A percentile compares a stretch with the other conserved stretches of the same genome.
These are phyloP conservation scores for Venturiaceae sp. DNA, from an alignment of 2,329 filamentous ascomycete genomes.

Conservation along the genomic window DNA sequence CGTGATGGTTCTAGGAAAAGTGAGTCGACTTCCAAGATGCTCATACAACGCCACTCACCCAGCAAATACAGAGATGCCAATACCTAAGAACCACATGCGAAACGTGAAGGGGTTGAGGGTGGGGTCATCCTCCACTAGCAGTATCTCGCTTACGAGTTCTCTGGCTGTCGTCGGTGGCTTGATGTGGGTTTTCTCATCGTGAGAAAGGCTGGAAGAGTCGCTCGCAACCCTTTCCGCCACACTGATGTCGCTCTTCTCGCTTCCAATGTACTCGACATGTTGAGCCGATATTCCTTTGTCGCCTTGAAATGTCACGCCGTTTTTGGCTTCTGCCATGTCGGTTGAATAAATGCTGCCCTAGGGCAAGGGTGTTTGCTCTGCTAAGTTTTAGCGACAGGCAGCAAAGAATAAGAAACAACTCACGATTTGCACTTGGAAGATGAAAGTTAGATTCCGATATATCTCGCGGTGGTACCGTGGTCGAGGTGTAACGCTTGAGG, in stretches of 20 bases:
- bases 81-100: slow-evolving; percentile 9
- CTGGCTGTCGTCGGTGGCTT: slow-evolving; percentile 3
- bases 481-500: too few species aligned
- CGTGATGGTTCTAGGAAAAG: slow-evolving; percentile 1
- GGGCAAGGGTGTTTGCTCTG: too few species aligned
- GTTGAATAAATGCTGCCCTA: too few species aligned
- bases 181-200: background rate
- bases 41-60: slow-evolving; percentile 15
- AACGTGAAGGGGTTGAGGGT: slow-evolving; percentile 8
- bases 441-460: too few species aligned
- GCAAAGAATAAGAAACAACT: too few species aligned
- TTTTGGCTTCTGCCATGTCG: background rate
- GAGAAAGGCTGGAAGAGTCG: background rate
- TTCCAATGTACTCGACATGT: background rate
- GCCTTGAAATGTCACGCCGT: background rate
- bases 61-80: slow-evolving; percentile 17
- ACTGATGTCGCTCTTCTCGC: background rate
- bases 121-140: slow-evolving; percentile 7
- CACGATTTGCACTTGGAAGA: too few species aligned
- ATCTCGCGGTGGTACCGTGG: too few species aligned
- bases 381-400: too few species aligned
- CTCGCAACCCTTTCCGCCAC: background rate
- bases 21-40: background rate
- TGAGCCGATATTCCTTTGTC: background rate
- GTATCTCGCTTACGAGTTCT: slow-evolving; percentile 6